Percentiles rank a stretch among this genome's conserved stretches.
These are phyloP conservation scores for Fusarium incarnatum DNA, from an alignment of 2,329 filamentous ascomycete genomes.

Conservation along the genomic window DNA sequence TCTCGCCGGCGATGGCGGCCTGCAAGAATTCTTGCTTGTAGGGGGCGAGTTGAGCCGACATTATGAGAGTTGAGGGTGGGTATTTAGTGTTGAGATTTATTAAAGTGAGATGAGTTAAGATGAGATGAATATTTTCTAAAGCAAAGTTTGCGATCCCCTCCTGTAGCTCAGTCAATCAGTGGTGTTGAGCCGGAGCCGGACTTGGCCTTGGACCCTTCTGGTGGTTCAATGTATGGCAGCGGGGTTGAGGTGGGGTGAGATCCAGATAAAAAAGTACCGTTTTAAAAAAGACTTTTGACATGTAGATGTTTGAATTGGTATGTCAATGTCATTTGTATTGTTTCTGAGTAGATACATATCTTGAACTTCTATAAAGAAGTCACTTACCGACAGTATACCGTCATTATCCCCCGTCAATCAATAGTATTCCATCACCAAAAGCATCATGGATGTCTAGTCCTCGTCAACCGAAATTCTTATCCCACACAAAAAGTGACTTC, in stretches of 20 bases:
- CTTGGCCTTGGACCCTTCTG: slow-evolving; percentile 30
- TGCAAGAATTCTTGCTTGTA: slow-evolving; percentile 81
- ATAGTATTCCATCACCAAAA: neutral
- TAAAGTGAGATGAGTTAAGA: neutral
- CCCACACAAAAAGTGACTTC: slow-evolving; percentile 37
- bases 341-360: fast-evolving
- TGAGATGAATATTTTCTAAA: slow-evolving; percentile 7
- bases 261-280: slow-evolving; percentile 19
- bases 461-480: neutral
- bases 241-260: slow-evolving; percentile 41
- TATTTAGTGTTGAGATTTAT: neutral
- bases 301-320: neutral
- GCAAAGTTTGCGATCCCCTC: slow-evolving; percentile 41
- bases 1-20: slow-evolving; percentile 73
- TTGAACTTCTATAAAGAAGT: fast-evolving
- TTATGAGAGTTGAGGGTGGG: slow-evolving; percentile 35
- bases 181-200: slow-evolving; percentile 35
- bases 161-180: slow-evolving; percentile 11
- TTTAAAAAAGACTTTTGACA: neutral
- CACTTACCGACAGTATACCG: fast-evolving
- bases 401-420: neutral
- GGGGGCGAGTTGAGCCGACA: slow-evolving; percentile 62
- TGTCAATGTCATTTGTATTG: neutral
- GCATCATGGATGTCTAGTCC: neutral
- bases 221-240: slow-evolving; percentile 27